These are phyloP conservation scores for Camellia granthamiana DNA, from an alignment of 148 eudicot genomes.

Conservation along the genomic window DNA sequence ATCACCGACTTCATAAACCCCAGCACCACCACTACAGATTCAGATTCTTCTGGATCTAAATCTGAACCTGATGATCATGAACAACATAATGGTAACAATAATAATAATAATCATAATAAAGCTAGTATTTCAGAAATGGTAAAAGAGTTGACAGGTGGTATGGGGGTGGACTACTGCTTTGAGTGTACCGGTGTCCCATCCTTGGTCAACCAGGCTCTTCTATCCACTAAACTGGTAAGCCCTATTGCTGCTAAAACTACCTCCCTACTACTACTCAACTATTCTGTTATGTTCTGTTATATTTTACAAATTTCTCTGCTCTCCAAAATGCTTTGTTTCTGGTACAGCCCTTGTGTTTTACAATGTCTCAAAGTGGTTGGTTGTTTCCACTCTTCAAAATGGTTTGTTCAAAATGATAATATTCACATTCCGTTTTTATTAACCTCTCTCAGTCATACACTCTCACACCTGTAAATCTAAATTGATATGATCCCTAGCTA, in stretches of 20 bases:
- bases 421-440: too few relatives aligned
- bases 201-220: constrained; percentile 41
- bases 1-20: constrained; percentile 59
- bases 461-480: too few relatives aligned
- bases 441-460: too few relatives aligned
- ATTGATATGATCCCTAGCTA: too few relatives aligned
- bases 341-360: too few relatives aligned
- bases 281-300: neutral
- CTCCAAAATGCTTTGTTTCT: too few relatives aligned
- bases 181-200: constrained; percentile 52
- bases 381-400: too few relatives aligned
- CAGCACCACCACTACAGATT: neutral
- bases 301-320: neutral
- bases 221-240: constrained; percentile 47
- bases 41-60: too few relatives aligned
- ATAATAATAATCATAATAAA: neutral
- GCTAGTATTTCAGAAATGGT: constrained; percentile 40
- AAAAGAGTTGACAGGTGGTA: constrained; percentile 43
- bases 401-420: too few relatives aligned
- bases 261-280: neutral
- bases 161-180: constrained; percentile 46
- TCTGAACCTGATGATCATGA: too few relatives aligned
- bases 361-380: too few relatives aligned
- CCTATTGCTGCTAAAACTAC: neutral
- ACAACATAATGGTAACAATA: neutral